Evolutionary conservation across 805 yeast genomes (phyloP).

Genomic region (Ogataea saltuana): DNA sequence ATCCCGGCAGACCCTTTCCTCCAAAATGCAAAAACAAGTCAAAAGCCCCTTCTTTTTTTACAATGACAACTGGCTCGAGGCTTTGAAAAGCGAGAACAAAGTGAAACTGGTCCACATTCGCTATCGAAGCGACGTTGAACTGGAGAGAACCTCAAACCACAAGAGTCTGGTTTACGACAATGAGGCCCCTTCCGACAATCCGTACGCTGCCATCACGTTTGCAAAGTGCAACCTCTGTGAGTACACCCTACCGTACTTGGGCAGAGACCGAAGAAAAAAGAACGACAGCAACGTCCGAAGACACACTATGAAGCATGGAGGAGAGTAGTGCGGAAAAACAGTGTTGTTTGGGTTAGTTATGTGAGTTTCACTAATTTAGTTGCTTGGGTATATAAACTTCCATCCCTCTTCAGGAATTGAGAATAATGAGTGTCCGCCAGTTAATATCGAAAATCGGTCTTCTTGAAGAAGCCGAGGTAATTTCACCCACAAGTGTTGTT

Average conservation of each 20-base stretch:
- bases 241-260: conserved; percentile 3
- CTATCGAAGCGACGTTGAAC: not conserved
- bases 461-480: too few species aligned
- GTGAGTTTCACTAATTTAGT: too few species aligned
- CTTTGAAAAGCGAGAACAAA: conserved; percentile 1
- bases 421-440: too few species aligned
- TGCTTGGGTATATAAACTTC: too few species aligned
- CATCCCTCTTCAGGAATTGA: too few species aligned
- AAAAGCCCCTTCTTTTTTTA: conserved; percentile 3
- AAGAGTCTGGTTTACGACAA: conserved; percentile 2
- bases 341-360: too few species aligned
- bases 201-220: conserved; percentile 13
- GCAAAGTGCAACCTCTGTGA: conserved; percentile 8
- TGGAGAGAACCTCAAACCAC: not conserved
- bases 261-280: conserved; percentile 2
- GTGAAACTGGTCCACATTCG: conserved; percentile 7
- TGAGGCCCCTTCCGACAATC: conserved; percentile 7
- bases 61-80: conserved; percentile 12
- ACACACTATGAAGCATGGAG: conserved; percentile 5
- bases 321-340: too few species aligned
- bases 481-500: too few species aligned
- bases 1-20: not conserved
- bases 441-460: too few species aligned
- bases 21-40: not conserved
- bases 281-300: conserved; percentile 9